Percentiles rank a stretch among this genome's conserved stretches.
phyloP scores from a whole-genome alignment of 2,329 filamentous ascomycete genomes.

The Lecanicillium sp. region DNA sequence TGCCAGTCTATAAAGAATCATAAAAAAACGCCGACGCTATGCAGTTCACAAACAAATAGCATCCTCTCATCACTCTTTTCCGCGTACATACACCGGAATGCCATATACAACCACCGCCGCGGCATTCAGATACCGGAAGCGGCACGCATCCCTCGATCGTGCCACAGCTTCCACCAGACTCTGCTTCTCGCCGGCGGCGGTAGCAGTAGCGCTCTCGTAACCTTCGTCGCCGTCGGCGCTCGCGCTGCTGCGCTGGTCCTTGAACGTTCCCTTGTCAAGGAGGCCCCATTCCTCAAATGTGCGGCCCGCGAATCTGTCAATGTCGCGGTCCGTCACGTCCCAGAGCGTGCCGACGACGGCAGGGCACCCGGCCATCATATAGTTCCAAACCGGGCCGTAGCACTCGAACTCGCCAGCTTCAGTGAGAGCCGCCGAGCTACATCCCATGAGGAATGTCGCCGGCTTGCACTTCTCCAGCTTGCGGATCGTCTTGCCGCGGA shows the following conservation, averaged over 20 bases:
- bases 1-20: not conserved
- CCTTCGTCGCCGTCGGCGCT: conserved; percentile 20
- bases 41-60: conserved; percentile 3
- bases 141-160: conserved; percentile 69
- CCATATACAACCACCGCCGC: conserved; percentile 93
- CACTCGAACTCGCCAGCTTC: conserved; percentile 85
- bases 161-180: conserved; percentile 78
- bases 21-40: conserved; percentile 12
- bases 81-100: conserved; percentile 73
- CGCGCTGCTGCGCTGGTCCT: conserved; percentile 25
- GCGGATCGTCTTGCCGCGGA: conserved; percentile 76
- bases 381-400: conserved; percentile 85
- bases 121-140: conserved; percentile 85
- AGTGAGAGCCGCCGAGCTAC: conserved; percentile 71
- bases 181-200: conserved; percentile 26
- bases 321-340: conserved; percentile 97
- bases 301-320: conserved; percentile 80
- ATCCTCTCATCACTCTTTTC: not conserved
- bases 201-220: conserved; percentile 11
- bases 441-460: conserved; percentile 87
- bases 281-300: conserved; percentile 86
- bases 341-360: conserved; percentile 89
- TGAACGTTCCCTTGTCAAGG: conserved; percentile 42
- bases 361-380: conserved; percentile 80
- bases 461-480: conserved; percentile 68